phyloP scores from a whole-genome alignment of 768 basidiomycete genomes.

The Trametes gibbosa region DNA sequence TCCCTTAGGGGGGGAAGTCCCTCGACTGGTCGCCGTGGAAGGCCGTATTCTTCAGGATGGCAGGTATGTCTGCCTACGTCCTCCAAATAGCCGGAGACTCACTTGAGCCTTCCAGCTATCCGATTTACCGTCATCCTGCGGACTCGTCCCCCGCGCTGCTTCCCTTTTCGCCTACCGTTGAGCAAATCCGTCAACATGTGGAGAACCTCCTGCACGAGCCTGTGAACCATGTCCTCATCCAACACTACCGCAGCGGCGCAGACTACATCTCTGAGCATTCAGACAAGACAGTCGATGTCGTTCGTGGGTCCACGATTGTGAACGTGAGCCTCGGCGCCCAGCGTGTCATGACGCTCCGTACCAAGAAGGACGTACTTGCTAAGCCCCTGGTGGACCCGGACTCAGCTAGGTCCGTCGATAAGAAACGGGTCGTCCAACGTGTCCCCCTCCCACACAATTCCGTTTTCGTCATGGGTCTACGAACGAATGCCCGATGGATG shows the following conservation, averaged over 20 bases:
- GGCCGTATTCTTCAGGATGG: constrained; percentile 51
- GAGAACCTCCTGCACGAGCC: constrained; percentile 58
- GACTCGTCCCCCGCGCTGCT: constrained; percentile 70
- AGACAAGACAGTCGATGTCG: constrained; percentile 83
- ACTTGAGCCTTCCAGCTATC: constrained; percentile 45
- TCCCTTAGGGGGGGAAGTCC: constrained; percentile 66
- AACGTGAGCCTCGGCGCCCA: constrained; percentile 82
- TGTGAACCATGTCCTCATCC: constrained; percentile 82
- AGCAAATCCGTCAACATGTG: constrained; percentile 59
- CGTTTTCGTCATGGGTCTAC: constrained; percentile 75
- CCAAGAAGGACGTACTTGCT: constrained; percentile 48
- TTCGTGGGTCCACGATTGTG: constrained; percentile 69
- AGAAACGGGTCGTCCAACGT: constrained; percentile 41
- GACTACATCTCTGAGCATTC: constrained; percentile 88
- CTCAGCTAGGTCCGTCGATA: not conserved
- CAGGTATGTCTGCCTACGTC: constrained; percentile 34
- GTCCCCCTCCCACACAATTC: constrained; percentile 79
- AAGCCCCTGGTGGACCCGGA: not conserved
- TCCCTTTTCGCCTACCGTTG: constrained; percentile 68
- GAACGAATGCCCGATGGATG: constrained; percentile 72
- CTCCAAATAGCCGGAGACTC: constrained; percentile 12
- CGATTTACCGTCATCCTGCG: constrained; percentile 80
- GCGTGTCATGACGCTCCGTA: constrained; percentile 70
- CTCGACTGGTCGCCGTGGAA: constrained; percentile 61
- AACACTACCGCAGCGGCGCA: constrained; percentile 72